A percentile compares a stretch with the other conserved stretches of the same genome.
These are phyloP conservation scores for Infundibulicybe gibba DNA, from an alignment of 768 basidiomycete species.

Conservation along the genomic window DNA sequence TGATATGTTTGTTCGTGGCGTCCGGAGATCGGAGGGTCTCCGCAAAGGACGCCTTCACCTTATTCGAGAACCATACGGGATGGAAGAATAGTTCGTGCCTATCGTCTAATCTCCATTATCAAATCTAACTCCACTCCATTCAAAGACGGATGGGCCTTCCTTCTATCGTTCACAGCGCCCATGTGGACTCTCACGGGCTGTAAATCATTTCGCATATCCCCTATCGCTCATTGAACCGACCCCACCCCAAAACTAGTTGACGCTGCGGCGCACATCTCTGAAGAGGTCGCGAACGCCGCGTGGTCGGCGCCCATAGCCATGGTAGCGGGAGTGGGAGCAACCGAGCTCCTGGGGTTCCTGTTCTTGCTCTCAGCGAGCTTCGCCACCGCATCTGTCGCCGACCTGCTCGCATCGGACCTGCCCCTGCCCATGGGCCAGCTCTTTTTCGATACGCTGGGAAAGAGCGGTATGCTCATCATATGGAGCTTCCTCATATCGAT, in stretches of 20 bases:
- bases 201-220: constrained; percentile 20
- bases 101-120: background rate
- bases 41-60: constrained; percentile 52
- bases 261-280: constrained; percentile 63
- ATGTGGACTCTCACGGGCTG: constrained; percentile 70
- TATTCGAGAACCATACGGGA: constrained; percentile 60
- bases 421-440: constrained; percentile 62
- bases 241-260: constrained; percentile 38
- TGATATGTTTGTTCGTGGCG: constrained; percentile 46
- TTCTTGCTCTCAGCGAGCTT: constrained; percentile 54
- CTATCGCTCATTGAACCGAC: background rate
- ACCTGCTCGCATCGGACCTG: constrained; percentile 39
- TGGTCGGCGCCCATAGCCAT: constrained; percentile 58
- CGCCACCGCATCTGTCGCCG: constrained; percentile 44
- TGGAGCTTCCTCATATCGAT: constrained; percentile 57
- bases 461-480: constrained; percentile 55
- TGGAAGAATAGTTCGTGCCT: constrained; percentile 45
- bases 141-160: constrained; percentile 59
- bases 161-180: constrained; percentile 56
- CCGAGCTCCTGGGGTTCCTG: constrained; percentile 52
- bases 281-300: constrained; percentile 55
- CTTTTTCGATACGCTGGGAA: constrained; percentile 51
- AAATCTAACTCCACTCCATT: background rate
- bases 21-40: constrained; percentile 47
- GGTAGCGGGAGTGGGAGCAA: constrained; percentile 46